phyloP scores from a whole-genome alignment of 2,329 filamentous ascomycete genomes.

The Colletotrichum eremochloae region DNA sequence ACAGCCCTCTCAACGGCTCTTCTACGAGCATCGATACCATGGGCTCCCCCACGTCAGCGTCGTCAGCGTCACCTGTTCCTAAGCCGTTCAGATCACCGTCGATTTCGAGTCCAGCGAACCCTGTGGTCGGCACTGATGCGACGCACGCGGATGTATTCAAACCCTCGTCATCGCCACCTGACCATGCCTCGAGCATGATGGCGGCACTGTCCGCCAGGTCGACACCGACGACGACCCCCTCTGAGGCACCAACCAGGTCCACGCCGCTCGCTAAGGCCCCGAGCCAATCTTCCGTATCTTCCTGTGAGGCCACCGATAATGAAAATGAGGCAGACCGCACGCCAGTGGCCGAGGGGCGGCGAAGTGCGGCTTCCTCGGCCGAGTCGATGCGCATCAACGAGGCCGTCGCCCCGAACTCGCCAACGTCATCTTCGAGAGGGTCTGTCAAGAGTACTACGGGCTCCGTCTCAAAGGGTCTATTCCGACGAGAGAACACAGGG shows the following conservation, averaged over 20 bases:
- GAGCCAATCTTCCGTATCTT: slow-evolving; percentile 65
- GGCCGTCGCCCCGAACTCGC: slow-evolving; percentile 49
- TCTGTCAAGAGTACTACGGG: slow-evolving; percentile 58
- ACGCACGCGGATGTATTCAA: slow-evolving; percentile 75
- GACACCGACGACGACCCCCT: slow-evolving; percentile 62
- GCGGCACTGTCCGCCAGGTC: slow-evolving; percentile 76
- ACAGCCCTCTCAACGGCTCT: slow-evolving; percentile 54
- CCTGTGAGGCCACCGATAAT: slow-evolving; percentile 57
- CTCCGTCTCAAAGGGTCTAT: slow-evolving; percentile 56
- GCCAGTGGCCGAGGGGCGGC: slow-evolving; percentile 48
- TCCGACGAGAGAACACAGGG: slow-evolving; percentile 56
- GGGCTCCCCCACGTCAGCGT: slow-evolving; percentile 54
- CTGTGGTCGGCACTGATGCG: slow-evolving; percentile 76
- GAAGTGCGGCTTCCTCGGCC: slow-evolving; percentile 56
- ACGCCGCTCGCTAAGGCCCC: slow-evolving; percentile 56
- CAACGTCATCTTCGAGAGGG: slow-evolving; percentile 44
- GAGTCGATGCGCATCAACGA: slow-evolving; percentile 50
- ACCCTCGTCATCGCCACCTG: slow-evolving; percentile 67
- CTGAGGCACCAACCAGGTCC: slow-evolving; percentile 52
- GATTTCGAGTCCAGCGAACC: slow-evolving; percentile 72
- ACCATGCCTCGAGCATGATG: slow-evolving; percentile 75
- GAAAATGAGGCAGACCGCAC: slow-evolving; percentile 52
- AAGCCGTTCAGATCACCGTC: slow-evolving; percentile 64
- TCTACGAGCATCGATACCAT: slow-evolving; percentile 62
- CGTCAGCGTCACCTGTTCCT: slow-evolving; percentile 43